Evolutionary conservation across 768 basidiomycete genomes (phyloP).

Genomic region (Boletus reticuloceps): DNA sequence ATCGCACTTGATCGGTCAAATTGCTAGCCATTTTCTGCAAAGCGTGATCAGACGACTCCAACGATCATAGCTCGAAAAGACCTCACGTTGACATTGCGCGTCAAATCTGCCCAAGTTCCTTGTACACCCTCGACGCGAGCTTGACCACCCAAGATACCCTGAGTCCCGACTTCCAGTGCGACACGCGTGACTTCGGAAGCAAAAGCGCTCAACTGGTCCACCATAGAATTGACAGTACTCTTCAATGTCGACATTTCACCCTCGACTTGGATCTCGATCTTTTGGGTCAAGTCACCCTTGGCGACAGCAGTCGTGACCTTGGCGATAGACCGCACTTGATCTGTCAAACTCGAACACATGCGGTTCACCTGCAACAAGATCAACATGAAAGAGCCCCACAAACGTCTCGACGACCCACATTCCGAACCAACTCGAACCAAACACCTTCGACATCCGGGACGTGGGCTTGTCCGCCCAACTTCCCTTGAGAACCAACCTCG

Average conservation of each 20-base stretch:
- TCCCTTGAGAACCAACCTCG: conserved; percentile 87
- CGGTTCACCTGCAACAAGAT: conserved; percentile 55
- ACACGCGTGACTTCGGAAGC: conserved; percentile 82
- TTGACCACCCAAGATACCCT: conserved; percentile 88
- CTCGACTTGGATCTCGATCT: conserved; percentile 88
- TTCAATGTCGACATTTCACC: conserved; percentile 86
- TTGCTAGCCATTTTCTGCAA: conserved; percentile 83
- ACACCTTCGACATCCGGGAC: conserved; percentile 91
- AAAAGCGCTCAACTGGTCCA: conserved; percentile 84
- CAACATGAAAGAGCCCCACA: neutral
- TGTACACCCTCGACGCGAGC: conserved; percentile 88
- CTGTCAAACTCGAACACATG: conserved; percentile 79
- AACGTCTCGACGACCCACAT: conserved; percentile 41
- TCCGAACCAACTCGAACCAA: conserved; percentile 80
- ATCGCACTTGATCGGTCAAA: conserved; percentile 83
- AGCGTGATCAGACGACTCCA: neutral
- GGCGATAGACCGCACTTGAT: conserved; percentile 81
- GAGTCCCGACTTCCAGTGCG: conserved; percentile 86
- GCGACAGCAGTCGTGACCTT: conserved; percentile 89
- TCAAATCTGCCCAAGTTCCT: conserved; percentile 91
- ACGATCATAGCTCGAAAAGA: neutral
- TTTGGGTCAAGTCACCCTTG: conserved; percentile 86
- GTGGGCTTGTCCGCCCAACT: conserved; percentile 83
- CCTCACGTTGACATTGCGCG: conserved; percentile 80
- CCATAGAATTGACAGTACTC: conserved; percentile 90